These are phyloP conservation scores for Murraya paniculata DNA, from an alignment of 345 rosid species.

Conservation along the genomic window DNA sequence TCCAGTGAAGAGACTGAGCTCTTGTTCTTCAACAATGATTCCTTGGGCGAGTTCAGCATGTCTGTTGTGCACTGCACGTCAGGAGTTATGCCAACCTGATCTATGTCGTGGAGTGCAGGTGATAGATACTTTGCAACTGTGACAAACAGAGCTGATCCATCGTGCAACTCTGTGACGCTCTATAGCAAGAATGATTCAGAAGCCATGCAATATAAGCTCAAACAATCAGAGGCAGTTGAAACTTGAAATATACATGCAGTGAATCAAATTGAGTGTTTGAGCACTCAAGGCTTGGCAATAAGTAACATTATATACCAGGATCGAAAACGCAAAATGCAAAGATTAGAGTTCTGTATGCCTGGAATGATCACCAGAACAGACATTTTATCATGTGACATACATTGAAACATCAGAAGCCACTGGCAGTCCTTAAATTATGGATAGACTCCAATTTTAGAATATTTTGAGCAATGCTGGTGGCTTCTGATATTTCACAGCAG, in stretches of 20 bases:
- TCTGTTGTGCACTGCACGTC: slow-evolving; percentile 86
- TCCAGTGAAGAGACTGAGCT: slow-evolving; percentile 61
- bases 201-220: slow-evolving; percentile 15
- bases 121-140: slow-evolving; percentile 91
- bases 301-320: neutral
- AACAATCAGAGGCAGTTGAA: slow-evolving; percentile 7
- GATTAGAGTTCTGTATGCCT: neutral
- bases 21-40: slow-evolving; percentile 36
- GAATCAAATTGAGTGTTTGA: neutral
- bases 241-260: neutral
- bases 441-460: neutral
- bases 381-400: neutral
- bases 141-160: slow-evolving; percentile 87
- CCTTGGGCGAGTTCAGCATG: slow-evolving; percentile 54
- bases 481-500: too few species aligned
- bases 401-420: neutral
- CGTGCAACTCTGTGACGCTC: slow-evolving; percentile 85
- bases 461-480: neutral
- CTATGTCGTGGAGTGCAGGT: slow-evolving; percentile 84
- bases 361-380: neutral
- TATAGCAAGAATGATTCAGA: slow-evolving; percentile 23
- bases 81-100: slow-evolving; percentile 75
- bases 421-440: neutral
- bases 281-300: neutral
- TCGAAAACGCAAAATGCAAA: neutral